These are phyloP conservation scores for Solanum piurae DNA, from an alignment of 257 asterid genomes.

Conservation along the genomic window DNA sequence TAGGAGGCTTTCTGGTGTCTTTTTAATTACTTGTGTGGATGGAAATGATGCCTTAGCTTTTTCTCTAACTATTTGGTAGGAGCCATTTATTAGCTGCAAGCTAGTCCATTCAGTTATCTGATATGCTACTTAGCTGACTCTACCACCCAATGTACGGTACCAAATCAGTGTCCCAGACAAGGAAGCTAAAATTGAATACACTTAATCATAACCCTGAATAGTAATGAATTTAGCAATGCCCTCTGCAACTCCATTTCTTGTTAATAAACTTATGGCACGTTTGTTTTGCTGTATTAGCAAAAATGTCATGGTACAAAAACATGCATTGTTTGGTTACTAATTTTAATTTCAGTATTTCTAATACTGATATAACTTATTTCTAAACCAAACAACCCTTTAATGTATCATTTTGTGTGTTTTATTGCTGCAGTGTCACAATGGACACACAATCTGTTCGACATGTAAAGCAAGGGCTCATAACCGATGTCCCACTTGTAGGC, in stretches of 20 bases:
- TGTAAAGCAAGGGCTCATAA: conserved; percentile 10
- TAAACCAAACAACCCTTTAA: background rate
- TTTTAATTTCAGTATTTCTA: background rate
- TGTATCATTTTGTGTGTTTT: background rate
- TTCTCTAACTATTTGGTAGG: background rate
- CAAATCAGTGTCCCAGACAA: background rate
- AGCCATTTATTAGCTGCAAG: background rate
- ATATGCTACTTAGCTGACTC: background rate
- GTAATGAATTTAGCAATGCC: background rate
- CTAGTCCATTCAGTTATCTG: background rate
- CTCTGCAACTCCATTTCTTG: background rate
- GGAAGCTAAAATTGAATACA: background rate
- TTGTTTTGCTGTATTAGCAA: background rate
- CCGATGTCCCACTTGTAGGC: conserved; percentile 12
- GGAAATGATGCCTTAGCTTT: background rate
- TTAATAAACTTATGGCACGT: background rate
- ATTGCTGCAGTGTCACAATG: conserved; percentile 12
- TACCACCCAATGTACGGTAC: background rate
- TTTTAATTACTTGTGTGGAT: background rate
- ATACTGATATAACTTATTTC: background rate
- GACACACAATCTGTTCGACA: conserved; percentile 12
- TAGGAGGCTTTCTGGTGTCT: background rate
- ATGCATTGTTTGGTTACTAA: background rate
- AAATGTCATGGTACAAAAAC: background rate
- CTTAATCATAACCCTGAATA: background rate